Conservation (phyloP, 2,329 filamentous ascomycete species). For the Ceratocystis huliohia region DNA sequence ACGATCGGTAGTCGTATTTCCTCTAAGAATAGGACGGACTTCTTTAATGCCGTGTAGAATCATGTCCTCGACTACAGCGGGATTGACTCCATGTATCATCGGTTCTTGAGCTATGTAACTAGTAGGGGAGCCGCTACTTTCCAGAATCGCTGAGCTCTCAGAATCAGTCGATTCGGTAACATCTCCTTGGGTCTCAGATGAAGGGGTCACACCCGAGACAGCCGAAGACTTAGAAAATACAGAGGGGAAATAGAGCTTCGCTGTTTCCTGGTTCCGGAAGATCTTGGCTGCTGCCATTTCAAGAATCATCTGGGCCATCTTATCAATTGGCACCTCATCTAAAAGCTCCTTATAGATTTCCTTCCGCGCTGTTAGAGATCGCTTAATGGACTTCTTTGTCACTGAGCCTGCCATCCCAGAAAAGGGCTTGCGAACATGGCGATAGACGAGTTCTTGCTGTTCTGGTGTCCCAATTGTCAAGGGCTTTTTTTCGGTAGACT, state of each 20-base stretch:
- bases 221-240: background rate
- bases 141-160: background rate
- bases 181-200: no score
- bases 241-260: constrained; percentile 9
- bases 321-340: constrained; percentile 2
- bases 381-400: background rate
- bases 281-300: constrained; percentile 14
- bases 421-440: constrained; percentile 12
- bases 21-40: constrained; percentile 1
- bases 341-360: background rate
- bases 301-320: constrained; percentile 11
- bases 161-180: background rate
- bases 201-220: background rate
- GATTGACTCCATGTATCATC: background rate
- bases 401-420: background rate
- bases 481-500: background rate
- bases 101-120: background rate
- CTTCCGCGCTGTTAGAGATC: constrained; percentile 5
- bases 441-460: constrained; percentile 12
- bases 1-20: background rate
- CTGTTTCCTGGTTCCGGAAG: constrained; percentile 8
- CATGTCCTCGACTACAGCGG: background rate
- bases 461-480: constrained; percentile 3
- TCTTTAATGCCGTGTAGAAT: constrained; percentile 4
- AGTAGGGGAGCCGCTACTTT: background rate